Conservation (phyloP, 768 basidiomycete genomes). For the Trametes maxima region DNA sequence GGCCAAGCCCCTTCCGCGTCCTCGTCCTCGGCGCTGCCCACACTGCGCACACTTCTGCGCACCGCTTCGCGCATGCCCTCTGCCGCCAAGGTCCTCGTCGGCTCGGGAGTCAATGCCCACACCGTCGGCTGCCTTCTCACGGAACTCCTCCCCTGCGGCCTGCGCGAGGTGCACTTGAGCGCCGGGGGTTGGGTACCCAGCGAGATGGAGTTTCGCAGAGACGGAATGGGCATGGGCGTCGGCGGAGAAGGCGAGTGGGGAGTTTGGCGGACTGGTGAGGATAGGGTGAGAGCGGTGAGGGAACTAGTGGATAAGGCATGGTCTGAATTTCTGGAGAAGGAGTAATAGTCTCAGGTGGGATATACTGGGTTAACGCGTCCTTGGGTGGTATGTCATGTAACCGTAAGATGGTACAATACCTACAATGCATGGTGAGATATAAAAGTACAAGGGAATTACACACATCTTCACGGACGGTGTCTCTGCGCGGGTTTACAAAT, state of each 20-base stretch:
- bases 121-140: constrained; percentile 55
- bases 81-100: constrained; percentile 62
- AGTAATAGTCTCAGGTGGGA: not conserved
- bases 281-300: constrained; percentile 54
- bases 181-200: constrained; percentile 66
- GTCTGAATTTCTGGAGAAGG: constrained; percentile 11
- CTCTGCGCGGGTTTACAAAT: not conserved
- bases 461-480: not conserved
- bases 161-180: constrained; percentile 75
- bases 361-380: not conserved
- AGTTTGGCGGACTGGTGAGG: constrained; percentile 64
- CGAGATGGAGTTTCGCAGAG: constrained; percentile 50
- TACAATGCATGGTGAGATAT: not conserved
- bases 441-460: not conserved
- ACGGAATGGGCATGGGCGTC: constrained; percentile 71
- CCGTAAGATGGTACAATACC: not conserved
- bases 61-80: constrained; percentile 18
- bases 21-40: constrained; percentile 22
- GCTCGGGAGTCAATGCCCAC: constrained; percentile 69
- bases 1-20: constrained; percentile 51
- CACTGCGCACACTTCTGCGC: constrained; percentile 25
- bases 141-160: constrained; percentile 53
- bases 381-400: too few relatives aligned
- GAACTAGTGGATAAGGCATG: constrained; percentile 44
- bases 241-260: constrained; percentile 61